Conservation (phyloP, 1,284 basidiomycete genomes). For the Lignosus rhinocerotis region DNA sequence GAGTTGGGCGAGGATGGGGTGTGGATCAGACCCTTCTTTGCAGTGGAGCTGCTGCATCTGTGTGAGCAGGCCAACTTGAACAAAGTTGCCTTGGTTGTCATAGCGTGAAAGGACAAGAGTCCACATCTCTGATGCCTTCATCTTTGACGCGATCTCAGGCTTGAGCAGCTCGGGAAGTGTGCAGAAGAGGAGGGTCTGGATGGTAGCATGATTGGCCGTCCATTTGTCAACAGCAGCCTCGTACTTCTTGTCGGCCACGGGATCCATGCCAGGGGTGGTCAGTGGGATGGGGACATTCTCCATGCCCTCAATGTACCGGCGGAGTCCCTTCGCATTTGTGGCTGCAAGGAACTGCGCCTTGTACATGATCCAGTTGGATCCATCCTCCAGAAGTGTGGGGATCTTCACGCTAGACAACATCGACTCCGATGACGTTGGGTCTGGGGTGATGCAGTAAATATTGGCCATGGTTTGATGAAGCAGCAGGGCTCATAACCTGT, state of each 20-base stretch:
- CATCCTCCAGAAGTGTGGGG: slow-evolving; percentile 10
- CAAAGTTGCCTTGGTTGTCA: slow-evolving; percentile 18
- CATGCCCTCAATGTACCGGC: slow-evolving; percentile 12
- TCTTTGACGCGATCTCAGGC: slow-evolving; percentile 4
- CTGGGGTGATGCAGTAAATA: too few species aligned
- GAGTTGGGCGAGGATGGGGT: slow-evolving; percentile 8
- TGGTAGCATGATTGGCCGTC: slow-evolving; percentile 11
- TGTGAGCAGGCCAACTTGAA: slow-evolving; percentile 8
- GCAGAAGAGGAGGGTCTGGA: slow-evolving; percentile 13
- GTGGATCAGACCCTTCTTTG: slow-evolving; percentile 10
- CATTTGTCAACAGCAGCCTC: slow-evolving; percentile 13
- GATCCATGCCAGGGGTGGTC: slow-evolving; percentile 8
- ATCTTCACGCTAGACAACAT: slow-evolving; percentile 4
- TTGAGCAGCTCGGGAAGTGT: slow-evolving; percentile 11
- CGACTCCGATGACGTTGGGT: too few species aligned
- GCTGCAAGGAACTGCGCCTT: slow-evolving; percentile 12
- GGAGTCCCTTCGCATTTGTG: slow-evolving; percentile 10
- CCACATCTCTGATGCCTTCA: slow-evolving; percentile 3
- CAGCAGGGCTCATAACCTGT: too few species aligned
- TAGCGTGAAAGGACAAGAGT: slow-evolving; percentile 1
- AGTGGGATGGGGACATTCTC: not conserved
- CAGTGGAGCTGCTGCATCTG: slow-evolving; percentile 11
- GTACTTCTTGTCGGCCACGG: slow-evolving; percentile 13
- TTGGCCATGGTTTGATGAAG: too few species aligned
- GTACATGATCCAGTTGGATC: slow-evolving; percentile 16